phyloP scores from a whole-genome alignment of 2,329 filamentous ascomycete species.

The Epichloe bromicola region DNA sequence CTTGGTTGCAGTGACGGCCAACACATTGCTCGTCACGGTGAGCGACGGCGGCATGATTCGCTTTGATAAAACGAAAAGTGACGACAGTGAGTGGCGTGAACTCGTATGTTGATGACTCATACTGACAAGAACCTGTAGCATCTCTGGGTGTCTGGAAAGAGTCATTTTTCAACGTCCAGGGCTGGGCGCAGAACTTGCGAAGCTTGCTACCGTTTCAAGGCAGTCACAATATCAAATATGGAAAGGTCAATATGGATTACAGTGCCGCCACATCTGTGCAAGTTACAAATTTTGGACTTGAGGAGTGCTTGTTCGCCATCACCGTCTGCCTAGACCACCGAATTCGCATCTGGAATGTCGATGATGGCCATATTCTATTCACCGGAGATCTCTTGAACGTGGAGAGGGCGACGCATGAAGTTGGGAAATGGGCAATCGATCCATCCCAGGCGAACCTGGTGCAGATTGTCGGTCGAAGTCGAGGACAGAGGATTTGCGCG shows the following conservation, averaged over 20 bases:
- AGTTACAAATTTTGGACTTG: conserved; percentile 36
- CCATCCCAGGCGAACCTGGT: conserved; percentile 67
- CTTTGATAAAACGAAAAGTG: conserved; percentile 45
- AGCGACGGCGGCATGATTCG: conserved; percentile 65
- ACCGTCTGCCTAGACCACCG: conserved; percentile 83
- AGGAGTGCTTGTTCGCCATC: conserved; percentile 45
- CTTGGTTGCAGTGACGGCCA: conserved; percentile 58
- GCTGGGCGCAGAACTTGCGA: conserved; percentile 55
- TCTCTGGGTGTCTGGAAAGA: conserved; percentile 46
- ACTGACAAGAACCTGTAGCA: conserved; percentile 10
- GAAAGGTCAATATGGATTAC: conserved; percentile 51
- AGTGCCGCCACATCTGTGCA: conserved; percentile 53
- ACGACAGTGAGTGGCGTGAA: conserved; percentile 29
- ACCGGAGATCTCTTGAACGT: conserved; percentile 67
- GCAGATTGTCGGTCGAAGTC: conserved; percentile 49
- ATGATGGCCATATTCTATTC: conserved; percentile 64
- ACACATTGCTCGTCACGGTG: conserved; percentile 68
- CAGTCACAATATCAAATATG: conserved; percentile 49
- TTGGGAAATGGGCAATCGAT: conserved; percentile 63
- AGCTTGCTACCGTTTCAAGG: conserved; percentile 55
- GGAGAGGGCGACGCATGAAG: conserved; percentile 51
- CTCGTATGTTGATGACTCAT: not conserved
- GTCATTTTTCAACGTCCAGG: conserved; percentile 58
- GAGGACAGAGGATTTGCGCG: conserved; percentile 47
- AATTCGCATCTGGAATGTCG: conserved; percentile 78